Percentiles rank a stretch among this genome's conserved stretches.
phyloP scores from a whole-genome alignment of 1,139 yeast genomes.

The Saccharomyces hybrid region DNA sequence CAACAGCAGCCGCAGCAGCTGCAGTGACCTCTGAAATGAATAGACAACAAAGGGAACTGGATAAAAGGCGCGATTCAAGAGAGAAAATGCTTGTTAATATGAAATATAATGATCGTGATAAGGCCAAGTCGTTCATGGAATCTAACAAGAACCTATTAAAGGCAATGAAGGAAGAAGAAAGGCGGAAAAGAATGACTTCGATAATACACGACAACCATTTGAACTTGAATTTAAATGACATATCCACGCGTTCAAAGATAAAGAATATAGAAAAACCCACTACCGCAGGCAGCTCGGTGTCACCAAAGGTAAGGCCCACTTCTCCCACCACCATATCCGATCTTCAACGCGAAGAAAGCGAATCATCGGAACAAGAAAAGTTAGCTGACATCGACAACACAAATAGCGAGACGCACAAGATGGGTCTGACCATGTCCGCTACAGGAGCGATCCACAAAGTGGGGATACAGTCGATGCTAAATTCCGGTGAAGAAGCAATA shows the following conservation, averaged over 20 bases:
- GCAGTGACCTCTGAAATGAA: conserved; percentile 4
- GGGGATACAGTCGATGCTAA: conserved; percentile 23
- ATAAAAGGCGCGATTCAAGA: conserved; percentile 27
- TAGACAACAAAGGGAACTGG: conserved; percentile 25
- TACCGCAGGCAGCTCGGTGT: background rate
- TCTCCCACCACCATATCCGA: background rate
- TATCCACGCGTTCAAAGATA: background rate
- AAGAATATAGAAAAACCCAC: background rate
- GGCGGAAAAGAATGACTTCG: conserved; percentile 27
- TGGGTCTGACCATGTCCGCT: background rate
- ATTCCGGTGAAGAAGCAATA: conserved; percentile 5
- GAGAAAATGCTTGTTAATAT: conserved; percentile 30
- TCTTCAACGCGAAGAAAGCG: background rate
- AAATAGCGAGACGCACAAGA: background rate
- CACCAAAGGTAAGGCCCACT: conserved; percentile 2
- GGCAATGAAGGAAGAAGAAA: conserved; percentile 31
- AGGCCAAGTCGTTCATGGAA: conserved; percentile 30
- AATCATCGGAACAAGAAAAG: background rate
- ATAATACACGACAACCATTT: conserved; percentile 12
- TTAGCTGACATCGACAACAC: background rate
- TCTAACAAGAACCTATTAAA: conserved; percentile 26
- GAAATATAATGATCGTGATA: conserved; percentile 31
- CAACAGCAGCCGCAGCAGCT: background rate
- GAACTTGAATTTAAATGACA: background rate
- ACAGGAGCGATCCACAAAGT: conserved; percentile 13